Evolutionary conservation across 768 basidiomycete species (phyloP), one percentile per base, ranked within the genome.

Genomic region (Collybia sordida): DNA sequence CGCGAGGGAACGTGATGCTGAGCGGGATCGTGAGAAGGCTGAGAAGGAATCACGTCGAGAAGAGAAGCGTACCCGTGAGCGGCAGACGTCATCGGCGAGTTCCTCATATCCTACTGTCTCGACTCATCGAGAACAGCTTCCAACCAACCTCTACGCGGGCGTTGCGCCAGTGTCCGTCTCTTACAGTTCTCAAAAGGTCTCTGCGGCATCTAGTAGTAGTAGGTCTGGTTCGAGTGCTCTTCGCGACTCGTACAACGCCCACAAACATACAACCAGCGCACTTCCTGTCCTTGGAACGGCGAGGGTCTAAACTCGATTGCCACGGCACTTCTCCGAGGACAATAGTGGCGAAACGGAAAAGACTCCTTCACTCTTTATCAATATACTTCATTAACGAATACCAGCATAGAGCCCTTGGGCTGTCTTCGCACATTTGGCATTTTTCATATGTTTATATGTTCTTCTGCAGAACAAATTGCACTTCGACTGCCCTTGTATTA

Each of bases 371-470:
- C 22, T 24, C 27, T 45, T 25, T 25, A 37, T 47, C 22, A 37
- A 37, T 34, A 19, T 24, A 23, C 4, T 47, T 36, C 31, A 21
- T 45, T 25, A 41, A 25, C 40, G 17, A 19, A 6, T 41, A 9
- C 21, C 40, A 41, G 40, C 17, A 41, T 41, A 22, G 24, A 22
- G 24, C 40, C 24, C 11, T 15, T 14, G 24, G 40, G 40, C 24
- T 41, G 40, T 19, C 40, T 15, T 24, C 39, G 23, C 31, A 36
- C 45, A 14, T 31, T 31, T 31, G 9, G 31, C 31, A 31, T 49
- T 53, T 53, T 45, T 53, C 43, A 45, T 53, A 49, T 53, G 52
- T 45, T 53, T 53, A 53, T 49, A 45, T 48, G 47, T 53, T 49
- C 47, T 52, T 15, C 36, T 37, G 51, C 40, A 52, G 51, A 52